Evolutionary conservation across 805 yeast species (phyloP).

Genomic region (Debaryomyces maramus): DNA sequence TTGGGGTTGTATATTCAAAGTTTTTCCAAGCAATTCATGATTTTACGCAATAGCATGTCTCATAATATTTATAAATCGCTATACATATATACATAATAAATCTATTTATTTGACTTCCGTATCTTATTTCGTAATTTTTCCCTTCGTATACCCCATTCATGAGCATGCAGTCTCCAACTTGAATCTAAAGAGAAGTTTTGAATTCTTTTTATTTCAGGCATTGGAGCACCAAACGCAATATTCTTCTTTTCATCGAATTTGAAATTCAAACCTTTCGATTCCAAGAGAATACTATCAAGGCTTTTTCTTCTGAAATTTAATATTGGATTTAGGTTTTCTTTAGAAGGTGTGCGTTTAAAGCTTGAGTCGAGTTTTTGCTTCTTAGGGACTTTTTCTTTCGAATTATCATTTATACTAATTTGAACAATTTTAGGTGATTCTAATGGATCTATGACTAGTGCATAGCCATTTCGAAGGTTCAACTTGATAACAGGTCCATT

Average conservation of each 20-base stretch:
- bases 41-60: conserved; percentile 9
- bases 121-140: conserved; percentile 5
- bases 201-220: conserved; percentile 2
- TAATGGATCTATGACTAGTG: conserved; percentile 42
- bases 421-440: conserved; percentile 22
- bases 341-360: neutral
- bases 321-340: neutral
- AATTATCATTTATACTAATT: neutral
- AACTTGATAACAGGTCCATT: conserved; percentile 40
- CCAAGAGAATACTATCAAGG: neutral
- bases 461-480: conserved; percentile 35
- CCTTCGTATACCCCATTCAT: conserved; percentile 5
- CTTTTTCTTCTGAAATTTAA: neutral
- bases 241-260: conserved; percentile 2
- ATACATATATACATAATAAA: neutral
- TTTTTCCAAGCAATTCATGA: conserved; percentile 13
- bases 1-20: conserved; percentile 5
- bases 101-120: conserved; percentile 1
- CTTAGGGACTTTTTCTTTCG: neutral
- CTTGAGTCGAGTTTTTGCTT: neutral
- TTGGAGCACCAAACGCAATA: conserved; percentile 8
- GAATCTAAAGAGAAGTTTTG: conserved; percentile 1
- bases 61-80: neutral
- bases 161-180: conserved; percentile 6
- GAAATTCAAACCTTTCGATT: neutral